phyloP scores from a whole-genome alignment of 441 rosid genomes.

The Gossypium armourianum region DNA sequence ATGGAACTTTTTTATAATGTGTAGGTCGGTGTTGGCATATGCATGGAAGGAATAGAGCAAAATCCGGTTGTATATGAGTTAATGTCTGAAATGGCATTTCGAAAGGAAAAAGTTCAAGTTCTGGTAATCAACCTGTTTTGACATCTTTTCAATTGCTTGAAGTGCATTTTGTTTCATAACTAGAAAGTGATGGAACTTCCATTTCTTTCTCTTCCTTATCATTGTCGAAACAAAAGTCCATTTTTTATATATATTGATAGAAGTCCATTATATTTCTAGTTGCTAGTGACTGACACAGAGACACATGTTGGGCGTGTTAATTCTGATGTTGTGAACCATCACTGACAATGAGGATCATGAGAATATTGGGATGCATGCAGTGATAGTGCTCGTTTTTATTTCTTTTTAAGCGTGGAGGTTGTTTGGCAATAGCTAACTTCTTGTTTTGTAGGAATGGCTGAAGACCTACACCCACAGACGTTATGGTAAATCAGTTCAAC shows the following conservation, averaged over 20 bases:
- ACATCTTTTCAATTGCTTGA: constrained; percentile 1
- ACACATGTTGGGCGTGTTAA: not conserved
- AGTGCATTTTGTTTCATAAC: constrained; percentile 3
- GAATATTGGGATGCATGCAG: not conserved
- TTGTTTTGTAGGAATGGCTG: constrained; percentile 60
- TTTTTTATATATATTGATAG: not conserved
- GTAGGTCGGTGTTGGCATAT: constrained; percentile 92
- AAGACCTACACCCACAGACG: constrained; percentile 63
- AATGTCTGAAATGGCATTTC: constrained; percentile 92
- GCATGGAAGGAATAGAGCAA: constrained; percentile 97
- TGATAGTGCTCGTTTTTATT: not conserved
- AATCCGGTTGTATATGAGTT: constrained; percentile 87
- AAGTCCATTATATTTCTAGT: not conserved
- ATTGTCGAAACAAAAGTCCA: not conserved
- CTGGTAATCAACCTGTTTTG: constrained; percentile 36
- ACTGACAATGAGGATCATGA: not conserved
- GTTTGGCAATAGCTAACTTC: constrained; percentile 8
- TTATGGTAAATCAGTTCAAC: constrained; percentile 59
- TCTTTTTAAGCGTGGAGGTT: not conserved
- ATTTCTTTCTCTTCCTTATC: not conserved
- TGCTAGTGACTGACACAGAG: not conserved
- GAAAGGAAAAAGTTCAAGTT: constrained; percentile 52
- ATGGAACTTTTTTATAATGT: constrained; percentile 10
- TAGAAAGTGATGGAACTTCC: not conserved
- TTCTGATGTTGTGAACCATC: not conserved